Conservation (phyloP, 2,329 filamentous ascomycete species). For the Laburnicola sp. region DNA sequence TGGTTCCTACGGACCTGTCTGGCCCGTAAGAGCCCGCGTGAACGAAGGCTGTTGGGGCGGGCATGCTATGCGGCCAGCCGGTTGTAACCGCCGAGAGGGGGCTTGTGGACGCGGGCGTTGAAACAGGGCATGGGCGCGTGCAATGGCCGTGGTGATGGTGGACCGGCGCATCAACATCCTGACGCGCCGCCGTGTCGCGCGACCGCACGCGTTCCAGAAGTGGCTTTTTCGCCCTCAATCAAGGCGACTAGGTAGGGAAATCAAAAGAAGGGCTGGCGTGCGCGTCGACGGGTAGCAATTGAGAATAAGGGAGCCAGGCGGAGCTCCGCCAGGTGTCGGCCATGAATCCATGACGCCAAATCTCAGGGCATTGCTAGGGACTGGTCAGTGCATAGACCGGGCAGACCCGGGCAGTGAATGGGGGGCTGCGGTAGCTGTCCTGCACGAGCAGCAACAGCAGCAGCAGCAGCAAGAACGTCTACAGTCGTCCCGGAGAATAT, state of each 20-base stretch:
- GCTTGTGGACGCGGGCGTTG: slow-evolving; percentile 17
- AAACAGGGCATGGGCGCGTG: slow-evolving; percentile 25
- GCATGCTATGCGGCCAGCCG: slow-evolving; percentile 27
- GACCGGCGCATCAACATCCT: slow-evolving; percentile 40
- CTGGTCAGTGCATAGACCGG: slow-evolving; percentile 1
- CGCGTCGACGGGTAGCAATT: slow-evolving; percentile 5
- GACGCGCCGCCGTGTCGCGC: slow-evolving; percentile 26
- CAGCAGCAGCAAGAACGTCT: not conserved
- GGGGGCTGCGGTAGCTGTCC: not conserved
- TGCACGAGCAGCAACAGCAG: not conserved
- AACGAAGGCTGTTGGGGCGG: slow-evolving; percentile 15
- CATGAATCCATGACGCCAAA: slow-evolving; percentile 4
- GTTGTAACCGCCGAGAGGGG: slow-evolving; percentile 23
- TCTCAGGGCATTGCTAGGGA: slow-evolving; percentile 4
- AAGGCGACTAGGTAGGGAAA: slow-evolving; percentile 18
- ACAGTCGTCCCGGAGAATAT: not conserved
- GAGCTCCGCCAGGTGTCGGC: slow-evolving; percentile 1
- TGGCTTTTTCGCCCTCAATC: slow-evolving; percentile 7
- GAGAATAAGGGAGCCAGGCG: slow-evolving; percentile 5
- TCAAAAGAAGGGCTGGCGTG: slow-evolving; percentile 21
- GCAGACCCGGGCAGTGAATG: not conserved
- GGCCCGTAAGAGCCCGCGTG: slow-evolving; percentile 36
- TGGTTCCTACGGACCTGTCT: slow-evolving; percentile 30
- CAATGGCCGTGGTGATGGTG: slow-evolving; percentile 18
- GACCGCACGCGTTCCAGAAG: slow-evolving; percentile 21